These are phyloP conservation scores for Jaenimonas drosophilae DNA, from an alignment of 208 protist species.

Conservation along the genomic window DNA sequence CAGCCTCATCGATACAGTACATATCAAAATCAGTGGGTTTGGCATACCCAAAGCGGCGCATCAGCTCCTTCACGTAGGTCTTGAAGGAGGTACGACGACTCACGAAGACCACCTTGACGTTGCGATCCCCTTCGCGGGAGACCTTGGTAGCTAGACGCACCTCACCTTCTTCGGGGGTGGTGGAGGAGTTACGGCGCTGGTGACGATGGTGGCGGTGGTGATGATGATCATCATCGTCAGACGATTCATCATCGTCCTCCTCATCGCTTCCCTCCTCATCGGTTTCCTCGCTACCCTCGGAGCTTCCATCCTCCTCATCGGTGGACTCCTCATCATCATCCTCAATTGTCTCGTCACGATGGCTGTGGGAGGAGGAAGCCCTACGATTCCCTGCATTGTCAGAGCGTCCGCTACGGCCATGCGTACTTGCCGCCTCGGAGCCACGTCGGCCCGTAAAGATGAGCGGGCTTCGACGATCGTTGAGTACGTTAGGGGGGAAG, in stretches of 20 bases:
- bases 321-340: conserved; percentile 8
- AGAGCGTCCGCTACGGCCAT: no score
- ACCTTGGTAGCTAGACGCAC: conserved; percentile 47
- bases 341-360: neutral
- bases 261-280: conserved; percentile 7
- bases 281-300: conserved; percentile 7
- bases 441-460: no score
- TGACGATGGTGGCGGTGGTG: conserved; percentile 8
- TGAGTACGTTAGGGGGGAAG: no score
- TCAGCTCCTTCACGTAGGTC: conserved; percentile 37
- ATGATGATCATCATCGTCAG: conserved; percentile 10
- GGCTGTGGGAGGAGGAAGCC: no score
- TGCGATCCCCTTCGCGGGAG: conserved; percentile 61
- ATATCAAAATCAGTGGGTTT: conserved; percentile 62
- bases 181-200: no score
- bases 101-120: conserved; percentile 63
- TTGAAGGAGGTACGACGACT: conserved; percentile 22
- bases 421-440: no score
- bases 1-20: conserved; percentile 56
- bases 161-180: neutral
- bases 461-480: no score
- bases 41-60: conserved; percentile 55
- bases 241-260: conserved; percentile 10
- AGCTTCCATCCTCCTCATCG: conserved; percentile 12
- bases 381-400: no score